These are phyloP conservation scores for Colletotrichum sansevieriae DNA, from an alignment of 2,329 filamentous ascomycete genomes.

Conservation along the genomic window DNA sequence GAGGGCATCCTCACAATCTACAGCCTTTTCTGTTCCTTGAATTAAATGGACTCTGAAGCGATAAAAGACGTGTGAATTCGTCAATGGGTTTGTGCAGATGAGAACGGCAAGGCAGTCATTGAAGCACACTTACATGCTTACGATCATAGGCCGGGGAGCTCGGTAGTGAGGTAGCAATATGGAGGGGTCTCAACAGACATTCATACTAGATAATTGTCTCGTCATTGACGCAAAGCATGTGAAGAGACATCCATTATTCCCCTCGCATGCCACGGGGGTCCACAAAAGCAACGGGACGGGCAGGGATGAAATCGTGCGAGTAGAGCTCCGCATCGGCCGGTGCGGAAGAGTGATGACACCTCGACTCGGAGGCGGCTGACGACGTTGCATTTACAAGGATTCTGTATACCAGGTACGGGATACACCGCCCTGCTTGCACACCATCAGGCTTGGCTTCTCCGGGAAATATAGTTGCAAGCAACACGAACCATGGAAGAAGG, in stretches of 20 bases:
- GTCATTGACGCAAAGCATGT: constrained; percentile 25
- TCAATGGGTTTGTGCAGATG: not conserved
- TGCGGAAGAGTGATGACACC: constrained; percentile 41
- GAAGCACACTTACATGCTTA: constrained; percentile 9
- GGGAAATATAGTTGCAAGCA: not conserved
- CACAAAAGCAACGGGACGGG: constrained; percentile 32
- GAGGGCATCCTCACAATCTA: constrained; percentile 16
- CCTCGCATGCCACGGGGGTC: constrained; percentile 27
- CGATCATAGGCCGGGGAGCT: not conserved
- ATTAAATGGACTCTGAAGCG: too few relatives aligned
- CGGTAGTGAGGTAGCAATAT: not conserved
- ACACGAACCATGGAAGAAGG: not conserved
- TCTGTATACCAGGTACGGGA: not conserved
- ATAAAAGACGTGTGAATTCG: not conserved
- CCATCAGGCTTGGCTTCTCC: not conserved
- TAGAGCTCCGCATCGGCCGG: constrained; percentile 28
- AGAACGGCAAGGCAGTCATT: not conserved
- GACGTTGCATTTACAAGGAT: constrained; percentile 13
- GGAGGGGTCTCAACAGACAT: constrained; percentile 23
- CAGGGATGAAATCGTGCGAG: constrained; percentile 24
- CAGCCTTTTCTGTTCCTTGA: too few relatives aligned
- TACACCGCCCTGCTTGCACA: not conserved
- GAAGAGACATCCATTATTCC: constrained; percentile 24
- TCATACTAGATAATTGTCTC: constrained; percentile 31
- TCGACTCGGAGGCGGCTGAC: constrained; percentile 38